Evolutionary conservation across 2,329 filamentous ascomycete species (phyloP).

Genomic region (Aspergillus latus): DNA sequence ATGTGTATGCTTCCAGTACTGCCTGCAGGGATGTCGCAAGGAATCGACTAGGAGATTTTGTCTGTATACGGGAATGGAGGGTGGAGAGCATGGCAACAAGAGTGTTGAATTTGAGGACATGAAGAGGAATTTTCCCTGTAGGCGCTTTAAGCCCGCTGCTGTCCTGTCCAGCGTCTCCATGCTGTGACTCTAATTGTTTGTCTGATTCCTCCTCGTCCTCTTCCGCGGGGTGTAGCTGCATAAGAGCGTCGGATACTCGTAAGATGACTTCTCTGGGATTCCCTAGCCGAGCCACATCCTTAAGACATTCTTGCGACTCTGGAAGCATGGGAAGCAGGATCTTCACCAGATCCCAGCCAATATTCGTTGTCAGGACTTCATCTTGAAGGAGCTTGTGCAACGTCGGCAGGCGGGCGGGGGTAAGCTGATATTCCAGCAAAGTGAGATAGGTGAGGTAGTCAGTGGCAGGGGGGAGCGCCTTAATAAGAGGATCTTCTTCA

Average conservation of each 20-base stretch:
- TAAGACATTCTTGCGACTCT: constrained; percentile 57
- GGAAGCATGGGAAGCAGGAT: constrained; percentile 61
- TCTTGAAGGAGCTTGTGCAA: constrained; percentile 62
- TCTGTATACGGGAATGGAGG: constrained; percentile 62
- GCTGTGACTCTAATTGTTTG: not conserved
- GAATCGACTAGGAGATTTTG: constrained; percentile 64
- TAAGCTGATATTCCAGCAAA: constrained; percentile 64
- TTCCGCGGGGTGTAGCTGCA: constrained; percentile 53
- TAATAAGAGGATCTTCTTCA: constrained; percentile 52
- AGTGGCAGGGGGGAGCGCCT: constrained; percentile 60
- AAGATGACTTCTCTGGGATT: constrained; percentile 66
- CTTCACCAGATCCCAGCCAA: constrained; percentile 67
- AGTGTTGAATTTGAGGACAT: constrained; percentile 44
- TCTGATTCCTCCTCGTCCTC: constrained; percentile 35
- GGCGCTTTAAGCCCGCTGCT: constrained; percentile 18
- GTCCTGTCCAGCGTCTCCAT: constrained; percentile 17
- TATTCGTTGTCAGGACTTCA: constrained; percentile 60
- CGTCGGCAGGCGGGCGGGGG: constrained; percentile 55
- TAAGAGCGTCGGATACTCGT: constrained; percentile 61
- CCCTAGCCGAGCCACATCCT: constrained; percentile 61
- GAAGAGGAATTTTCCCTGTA: constrained; percentile 23
- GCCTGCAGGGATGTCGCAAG: constrained; percentile 64
- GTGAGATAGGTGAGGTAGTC: constrained; percentile 68
- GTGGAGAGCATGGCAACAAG: constrained; percentile 54
- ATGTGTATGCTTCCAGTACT: constrained; percentile 59